Conservation (phyloP, 1,139 yeast genomes). For the Sugiyamaella castrensis region DNA sequence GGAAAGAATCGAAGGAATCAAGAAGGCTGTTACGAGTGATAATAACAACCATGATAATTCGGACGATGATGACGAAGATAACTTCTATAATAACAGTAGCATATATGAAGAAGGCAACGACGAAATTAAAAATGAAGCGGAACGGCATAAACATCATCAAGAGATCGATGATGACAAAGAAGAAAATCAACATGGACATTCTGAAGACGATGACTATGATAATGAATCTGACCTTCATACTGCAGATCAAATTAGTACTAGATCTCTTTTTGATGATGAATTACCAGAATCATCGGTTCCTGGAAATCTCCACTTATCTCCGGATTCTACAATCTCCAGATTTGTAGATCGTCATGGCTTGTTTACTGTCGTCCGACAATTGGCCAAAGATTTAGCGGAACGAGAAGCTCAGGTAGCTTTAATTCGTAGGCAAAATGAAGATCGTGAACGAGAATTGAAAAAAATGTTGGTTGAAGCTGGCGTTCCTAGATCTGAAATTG, state of each 20-base stretch:
- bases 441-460: conserved; percentile 46
- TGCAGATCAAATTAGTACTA: conserved; percentile 3
- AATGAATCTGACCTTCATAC: no score
- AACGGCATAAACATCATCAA: no score
- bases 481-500: conserved; percentile 46
- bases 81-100: no score
- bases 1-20: no score
- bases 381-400: conserved; percentile 49
- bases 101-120: background rate
- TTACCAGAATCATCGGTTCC: conserved; percentile 34
- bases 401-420: conserved; percentile 49
- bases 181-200: background rate
- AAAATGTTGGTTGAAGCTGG: conserved; percentile 47
- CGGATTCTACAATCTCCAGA: conserved; percentile 38
- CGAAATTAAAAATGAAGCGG: no score
- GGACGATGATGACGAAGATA: background rate
- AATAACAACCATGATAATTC: background rate
- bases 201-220: conserved; percentile 1
- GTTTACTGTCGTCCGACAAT: conserved; percentile 45
- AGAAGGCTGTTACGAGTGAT: background rate
- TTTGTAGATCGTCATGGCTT: conserved; percentile 46
- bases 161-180: no score
- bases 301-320: conserved; percentile 39
- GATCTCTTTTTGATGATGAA: conserved; percentile 28
- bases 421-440: conserved; percentile 43